Base-by-base conservation (phyloP, 2,329 filamentous ascomycete genomes). In the Laburnicola sp. region DNA sequence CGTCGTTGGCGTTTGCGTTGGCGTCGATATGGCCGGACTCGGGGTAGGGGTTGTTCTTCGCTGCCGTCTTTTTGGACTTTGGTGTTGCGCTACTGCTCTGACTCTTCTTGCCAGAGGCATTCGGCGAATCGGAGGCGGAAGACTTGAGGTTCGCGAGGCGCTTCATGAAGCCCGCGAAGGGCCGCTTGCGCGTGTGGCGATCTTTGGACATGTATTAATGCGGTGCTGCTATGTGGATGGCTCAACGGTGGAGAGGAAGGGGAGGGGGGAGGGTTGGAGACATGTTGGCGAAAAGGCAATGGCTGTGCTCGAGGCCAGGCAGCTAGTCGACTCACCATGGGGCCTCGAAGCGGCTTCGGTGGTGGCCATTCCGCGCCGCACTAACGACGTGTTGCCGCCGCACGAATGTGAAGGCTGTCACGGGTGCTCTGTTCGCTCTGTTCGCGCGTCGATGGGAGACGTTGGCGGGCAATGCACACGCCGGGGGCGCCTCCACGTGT, bases 121-220 rank as follows among this genome's bases (percentile, higher is more conserved):
- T 70, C 47, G 73, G 67, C 11, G 78, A 74, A 53, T 84, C 80
- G 57, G 82, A 84, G 28, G 86, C 88, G 2, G 86, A 87, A 3
- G 86, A 86, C 74, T 96, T 97, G 75, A 96, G 87, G 71, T 87
- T 93, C 55, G 91, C 86, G 50, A 97, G 83, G 68, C 92, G 92
- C 80, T 92, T 96, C 79, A 99, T 91, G 88, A 93, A 95, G 61
- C 86, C 89, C 40, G 92, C 84, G 70, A 97, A 97, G 23, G 92
- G 93, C 58, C 89, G 86, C 63, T 91, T 87, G 59, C 91, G 88
- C 63, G 82, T 83, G 67, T 86, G 80, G 60, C 85, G 83, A 72
- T 91, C 88, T 91, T 74, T 62, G 56, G 74, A 69, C 54, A 57
- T 50, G 47, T 50, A 51, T 49, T 16, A 16, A 16, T 16, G 16